Evolutionary conservation across 345 rosid genomes (phyloP).

Genomic region (Eucalyptus grandis): DNA sequence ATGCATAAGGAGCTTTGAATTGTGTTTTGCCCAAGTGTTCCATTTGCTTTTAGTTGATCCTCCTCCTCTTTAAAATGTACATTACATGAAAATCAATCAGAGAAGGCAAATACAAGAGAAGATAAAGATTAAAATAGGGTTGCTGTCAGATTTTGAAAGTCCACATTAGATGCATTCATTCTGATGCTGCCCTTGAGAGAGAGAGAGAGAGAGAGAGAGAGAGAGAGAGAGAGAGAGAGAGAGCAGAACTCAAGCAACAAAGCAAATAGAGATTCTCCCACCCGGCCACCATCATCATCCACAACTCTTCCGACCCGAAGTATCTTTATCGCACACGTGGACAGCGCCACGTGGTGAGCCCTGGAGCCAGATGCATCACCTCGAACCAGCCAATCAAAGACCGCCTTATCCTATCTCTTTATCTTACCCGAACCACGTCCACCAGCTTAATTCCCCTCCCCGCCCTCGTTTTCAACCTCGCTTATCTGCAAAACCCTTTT

Average conservation of each 20-base stretch:
- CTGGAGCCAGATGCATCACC: conserved; percentile 4
- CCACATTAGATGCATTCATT: background rate
- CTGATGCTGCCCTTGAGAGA: background rate
- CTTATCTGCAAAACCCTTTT: background rate
- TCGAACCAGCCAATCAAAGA: conserved; percentile 48
- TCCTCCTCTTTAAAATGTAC: background rate
- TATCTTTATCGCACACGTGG: conserved; percentile 16
- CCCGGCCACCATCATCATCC: background rate
- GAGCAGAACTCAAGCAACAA: background rate
- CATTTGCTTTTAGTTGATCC: background rate
- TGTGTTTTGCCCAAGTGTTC: background rate
- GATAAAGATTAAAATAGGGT: background rate
- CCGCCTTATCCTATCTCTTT: conserved; percentile 64
- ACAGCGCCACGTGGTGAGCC: conserved; percentile 44
- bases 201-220: no score
- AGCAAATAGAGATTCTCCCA: background rate
- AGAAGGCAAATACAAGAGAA: background rate
- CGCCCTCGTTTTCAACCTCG: background rate
- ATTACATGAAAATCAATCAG: background rate
- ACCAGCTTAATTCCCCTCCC: background rate
- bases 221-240: background rate
- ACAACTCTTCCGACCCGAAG: background rate
- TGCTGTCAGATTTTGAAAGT: background rate
- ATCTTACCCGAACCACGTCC: conserved; percentile 34
- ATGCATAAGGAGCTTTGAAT: background rate